Conservation (phyloP, 768 basidiomycete genomes). For the Lyophyllum shimeji region DNA sequence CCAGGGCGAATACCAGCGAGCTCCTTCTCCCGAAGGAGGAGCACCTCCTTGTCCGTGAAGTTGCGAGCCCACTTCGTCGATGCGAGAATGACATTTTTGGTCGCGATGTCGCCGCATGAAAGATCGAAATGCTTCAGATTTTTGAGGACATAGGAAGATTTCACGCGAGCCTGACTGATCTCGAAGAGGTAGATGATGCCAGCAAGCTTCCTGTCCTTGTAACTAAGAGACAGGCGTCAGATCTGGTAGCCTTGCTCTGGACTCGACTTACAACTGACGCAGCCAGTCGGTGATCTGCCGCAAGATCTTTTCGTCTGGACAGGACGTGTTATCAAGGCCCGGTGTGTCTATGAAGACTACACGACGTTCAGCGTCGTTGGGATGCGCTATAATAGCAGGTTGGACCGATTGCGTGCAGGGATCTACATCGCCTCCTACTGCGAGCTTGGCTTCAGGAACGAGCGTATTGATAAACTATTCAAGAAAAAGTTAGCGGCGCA, state of each 20-base stretch:
- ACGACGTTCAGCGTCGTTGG: conserved; percentile 8
- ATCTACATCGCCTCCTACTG: conserved; percentile 14
- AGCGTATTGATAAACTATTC: conserved; percentile 14
- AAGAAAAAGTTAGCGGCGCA: neutral
- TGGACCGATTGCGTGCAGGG: conserved; percentile 10
- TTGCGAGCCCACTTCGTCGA: conserved; percentile 14
- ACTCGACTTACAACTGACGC: conserved; percentile 5
- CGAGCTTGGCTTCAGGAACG: neutral
- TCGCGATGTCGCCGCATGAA: conserved; percentile 9
- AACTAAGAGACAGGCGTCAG: neutral
- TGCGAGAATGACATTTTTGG: conserved; percentile 13
- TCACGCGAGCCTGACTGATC: conserved; percentile 13
- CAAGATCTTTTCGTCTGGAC: conserved; percentile 10
- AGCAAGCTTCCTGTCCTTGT: conserved; percentile 13
- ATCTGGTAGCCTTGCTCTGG: too few relatives aligned
- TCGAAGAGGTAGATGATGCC: conserved; percentile 15
- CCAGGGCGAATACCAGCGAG: conserved; percentile 7
- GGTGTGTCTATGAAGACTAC: conserved; percentile 16
- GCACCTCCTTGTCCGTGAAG: conserved; percentile 2
- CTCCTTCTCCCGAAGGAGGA: conserved; percentile 5
- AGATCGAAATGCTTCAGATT: conserved; percentile 13
- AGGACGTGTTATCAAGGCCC: conserved; percentile 10
- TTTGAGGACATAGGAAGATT: conserved; percentile 2
- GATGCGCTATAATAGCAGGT: conserved; percentile 6
- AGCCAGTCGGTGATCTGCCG: conserved; percentile 4